Conservation (phyloP, 257 asterid species). For the Solanum appendiculatum region DNA sequence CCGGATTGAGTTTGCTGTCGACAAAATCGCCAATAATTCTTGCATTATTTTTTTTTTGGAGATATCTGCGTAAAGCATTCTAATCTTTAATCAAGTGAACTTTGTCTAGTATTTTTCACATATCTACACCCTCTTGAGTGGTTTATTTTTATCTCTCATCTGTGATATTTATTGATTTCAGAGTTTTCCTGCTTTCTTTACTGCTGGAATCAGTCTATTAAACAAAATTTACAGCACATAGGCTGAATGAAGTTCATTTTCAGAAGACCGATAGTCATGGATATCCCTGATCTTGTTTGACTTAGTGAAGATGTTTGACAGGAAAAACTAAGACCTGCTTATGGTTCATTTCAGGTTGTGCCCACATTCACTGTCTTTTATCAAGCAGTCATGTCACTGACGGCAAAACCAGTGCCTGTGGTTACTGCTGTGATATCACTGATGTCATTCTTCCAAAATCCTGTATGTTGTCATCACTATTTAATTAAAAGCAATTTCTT, state of each 20-base stretch:
- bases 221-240: background rate
- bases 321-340: background rate
- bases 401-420: slow-evolving; percentile 67
- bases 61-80: background rate
- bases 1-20: background rate
- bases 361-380: slow-evolving; percentile 34
- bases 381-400: slow-evolving; percentile 59
- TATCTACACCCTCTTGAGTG: background rate
- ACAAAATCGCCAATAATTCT: background rate
- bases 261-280: background rate
- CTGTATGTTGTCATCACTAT: slow-evolving; percentile 37
- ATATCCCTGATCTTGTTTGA: background rate
- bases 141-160: background rate
- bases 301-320: background rate
- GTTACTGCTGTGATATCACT: slow-evolving; percentile 64
- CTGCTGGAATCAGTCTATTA: background rate
- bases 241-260: background rate
- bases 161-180: background rate
- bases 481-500: background rate
- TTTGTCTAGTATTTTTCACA: background rate
- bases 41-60: background rate
- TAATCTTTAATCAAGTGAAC: background rate
- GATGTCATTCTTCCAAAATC: slow-evolving; percentile 54
- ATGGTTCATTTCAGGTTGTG: slow-evolving; percentile 44
- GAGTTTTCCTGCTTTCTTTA: background rate